Evolutionary conservation across 345 rosid species (phyloP), one percentile per base, ranked within the genome.

Genomic region (Bruguiera sexangula): DNA sequence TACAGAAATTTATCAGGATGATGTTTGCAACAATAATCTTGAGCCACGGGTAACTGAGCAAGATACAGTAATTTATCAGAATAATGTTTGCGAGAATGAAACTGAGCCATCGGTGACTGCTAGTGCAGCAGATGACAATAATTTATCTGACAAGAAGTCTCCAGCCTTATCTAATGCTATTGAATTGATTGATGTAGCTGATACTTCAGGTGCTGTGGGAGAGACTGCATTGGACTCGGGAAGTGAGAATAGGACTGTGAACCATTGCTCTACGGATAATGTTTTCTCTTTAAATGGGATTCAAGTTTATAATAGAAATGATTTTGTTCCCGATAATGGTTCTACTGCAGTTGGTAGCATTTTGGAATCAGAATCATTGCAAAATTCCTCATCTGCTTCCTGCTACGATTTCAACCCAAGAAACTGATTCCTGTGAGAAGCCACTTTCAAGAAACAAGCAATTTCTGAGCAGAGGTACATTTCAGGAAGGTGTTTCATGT

Each of bases 41-140:
- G 68, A 71, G 48, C 48, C 62, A n/a, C 54, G 61, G 32, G 56
- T 31, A 52, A 54, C 62, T 1, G 57, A 65, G 7, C 24, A 65
- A 48, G 19, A 11, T 30, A 31, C 39, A 10, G 39, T 31, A 21
- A 36, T 46, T 59, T 63, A n/a, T 64, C 36, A 39, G 50, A 62
- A 56, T 52, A 55, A 7, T 65, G 37, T 34, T 65, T 6, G 24
- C 24, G 3, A 50, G 57, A 29, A 29, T 51, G 36, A 51, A 29
- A 27, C 62, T 62, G 73, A 74, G 48, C 48, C 62, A n/a, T 54
- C 69, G 24, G 60, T 31, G 31, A 54, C 58, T n/a, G 46, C 76
- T 31, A 39, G 67, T 15, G 36, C 39, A 59, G 61, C 29, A 37
- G 62, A 68, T 57, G 53, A 21, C 16, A 48, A 43, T 71, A 48